Percentiles rank a stretch among this genome's conserved stretches.
These are phyloP conservation scores for Senna siamea DNA, from an alignment of 306 rosid species.

Conservation along the genomic window DNA sequence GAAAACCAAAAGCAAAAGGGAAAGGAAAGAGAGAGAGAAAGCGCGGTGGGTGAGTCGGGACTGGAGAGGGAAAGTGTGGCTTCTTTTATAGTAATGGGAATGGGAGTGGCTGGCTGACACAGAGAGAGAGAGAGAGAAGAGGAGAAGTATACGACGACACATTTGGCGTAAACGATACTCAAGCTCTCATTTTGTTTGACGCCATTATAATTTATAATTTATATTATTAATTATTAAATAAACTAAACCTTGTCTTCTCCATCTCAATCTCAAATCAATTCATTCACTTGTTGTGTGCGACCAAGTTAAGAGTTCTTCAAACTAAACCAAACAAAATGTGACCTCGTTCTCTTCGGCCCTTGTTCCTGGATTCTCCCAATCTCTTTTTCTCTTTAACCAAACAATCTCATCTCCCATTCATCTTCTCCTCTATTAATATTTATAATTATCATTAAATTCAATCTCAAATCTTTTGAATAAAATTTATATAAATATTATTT, in stretches of 20 bases:
- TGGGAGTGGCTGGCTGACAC: conserved; percentile 31
- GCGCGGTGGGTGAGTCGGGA: conserved; percentile 30
- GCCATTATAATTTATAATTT: conserved; percentile 30
- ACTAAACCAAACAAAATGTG: conserved; percentile 19
- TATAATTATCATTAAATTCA: too few species aligned
- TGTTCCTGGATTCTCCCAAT: neutral
- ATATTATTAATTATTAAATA: too few species aligned
- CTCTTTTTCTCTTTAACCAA: neutral
- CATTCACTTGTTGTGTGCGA: too few species aligned
- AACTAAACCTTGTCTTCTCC: too few species aligned
- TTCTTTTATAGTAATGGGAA: conserved; percentile 82
- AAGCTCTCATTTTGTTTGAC: conserved; percentile 58
- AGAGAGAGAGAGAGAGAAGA: neutral
- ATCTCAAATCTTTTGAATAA: too few species aligned
- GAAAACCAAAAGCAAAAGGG: neutral
- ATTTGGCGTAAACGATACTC: conserved; percentile 92
- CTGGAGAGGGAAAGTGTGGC: conserved; percentile 44
- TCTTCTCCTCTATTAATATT: too few species aligned
- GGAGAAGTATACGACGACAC: conserved; percentile 61
- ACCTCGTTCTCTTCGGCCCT: conserved; percentile 11
- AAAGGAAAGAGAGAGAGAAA: neutral
- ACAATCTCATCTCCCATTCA: too few species aligned
- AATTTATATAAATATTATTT: too few species aligned
- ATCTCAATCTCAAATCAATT: too few species aligned
- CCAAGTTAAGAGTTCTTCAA: neutral